Evolutionary conservation across 2,329 filamentous ascomycete species (phyloP).

Genomic region (Monosporascus cannonballus): DNA sequence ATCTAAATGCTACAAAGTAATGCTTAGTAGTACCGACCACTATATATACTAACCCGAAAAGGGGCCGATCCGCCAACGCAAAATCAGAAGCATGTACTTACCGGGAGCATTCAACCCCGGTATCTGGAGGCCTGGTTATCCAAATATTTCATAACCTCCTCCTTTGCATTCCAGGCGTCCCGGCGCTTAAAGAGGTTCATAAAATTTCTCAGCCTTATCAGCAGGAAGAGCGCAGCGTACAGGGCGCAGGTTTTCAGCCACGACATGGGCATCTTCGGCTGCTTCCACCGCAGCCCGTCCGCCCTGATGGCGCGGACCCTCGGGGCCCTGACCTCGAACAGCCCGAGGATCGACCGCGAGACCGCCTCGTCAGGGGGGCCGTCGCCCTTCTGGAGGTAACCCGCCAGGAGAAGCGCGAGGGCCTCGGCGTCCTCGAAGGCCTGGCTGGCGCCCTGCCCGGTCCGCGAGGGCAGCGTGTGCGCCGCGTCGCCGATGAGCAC

Average conservation of each 20-base stretch:
- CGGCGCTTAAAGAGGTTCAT: constrained; percentile 1
- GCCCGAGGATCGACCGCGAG: constrained; percentile 4
- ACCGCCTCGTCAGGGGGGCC: constrained; percentile 1
- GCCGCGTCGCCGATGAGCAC: constrained; percentile 48
- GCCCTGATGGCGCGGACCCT: constrained; percentile 4
- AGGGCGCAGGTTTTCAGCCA: constrained; percentile 4
- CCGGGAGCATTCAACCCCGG: no score
- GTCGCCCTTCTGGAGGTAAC: constrained; percentile 1
- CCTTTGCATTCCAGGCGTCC: constrained; percentile 2
- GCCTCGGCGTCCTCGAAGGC: constrained; percentile 48
- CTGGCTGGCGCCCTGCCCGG: constrained; percentile 47
- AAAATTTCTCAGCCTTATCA: constrained; percentile 2
- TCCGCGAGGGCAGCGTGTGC: constrained; percentile 44
- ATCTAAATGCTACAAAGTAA: no score
- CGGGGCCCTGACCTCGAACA: constrained; percentile 3
- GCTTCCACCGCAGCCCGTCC: constrained; percentile 8
- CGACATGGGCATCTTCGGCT: constrained; percentile 11
- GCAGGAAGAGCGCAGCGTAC: constrained; percentile 6
- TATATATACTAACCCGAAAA: no score
- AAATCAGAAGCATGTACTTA: no score
- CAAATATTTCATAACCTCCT: constrained; percentile 7
- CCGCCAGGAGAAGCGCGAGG: constrained; percentile 33
- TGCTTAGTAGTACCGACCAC: no score
- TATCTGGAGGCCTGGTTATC: background rate
- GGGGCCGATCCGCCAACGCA: no score